Evolutionary conservation across 805 yeast genomes (phyloP).

Genomic region (Lachancea lanzarotensis): DNA sequence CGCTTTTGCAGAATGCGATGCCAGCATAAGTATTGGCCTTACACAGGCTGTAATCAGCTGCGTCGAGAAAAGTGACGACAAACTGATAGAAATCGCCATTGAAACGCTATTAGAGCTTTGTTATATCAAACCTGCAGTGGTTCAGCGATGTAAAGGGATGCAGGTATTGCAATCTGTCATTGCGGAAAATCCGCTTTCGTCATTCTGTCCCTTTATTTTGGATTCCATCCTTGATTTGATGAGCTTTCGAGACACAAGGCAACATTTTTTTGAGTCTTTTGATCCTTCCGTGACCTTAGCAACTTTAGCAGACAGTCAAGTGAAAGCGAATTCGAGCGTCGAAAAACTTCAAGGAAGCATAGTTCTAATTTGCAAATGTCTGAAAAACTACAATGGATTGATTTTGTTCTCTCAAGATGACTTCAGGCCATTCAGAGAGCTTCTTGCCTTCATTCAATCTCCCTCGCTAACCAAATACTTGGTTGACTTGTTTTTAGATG

Average conservation of each 20-base stretch:
- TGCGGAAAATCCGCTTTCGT: slow-evolving; percentile 23
- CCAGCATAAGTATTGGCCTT: slow-evolving; percentile 62
- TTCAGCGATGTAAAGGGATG: slow-evolving; percentile 43
- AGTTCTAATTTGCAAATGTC: slow-evolving; percentile 48
- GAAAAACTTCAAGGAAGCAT: slow-evolving; percentile 57
- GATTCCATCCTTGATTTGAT: slow-evolving; percentile 27
- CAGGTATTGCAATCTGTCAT: slow-evolving; percentile 33
- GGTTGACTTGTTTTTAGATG: slow-evolving; percentile 64
- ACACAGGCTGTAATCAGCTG: slow-evolving; percentile 61
- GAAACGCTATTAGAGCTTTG: slow-evolving; percentile 55
- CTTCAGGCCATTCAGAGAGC: slow-evolving; percentile 47
- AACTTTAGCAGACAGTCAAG: slow-evolving; percentile 61
- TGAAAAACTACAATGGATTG: slow-evolving; percentile 75
- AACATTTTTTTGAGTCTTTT: slow-evolving; percentile 43
- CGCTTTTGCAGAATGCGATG: slow-evolving; percentile 44
- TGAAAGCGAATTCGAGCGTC: slow-evolving; percentile 40
- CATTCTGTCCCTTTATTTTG: slow-evolving; percentile 23
- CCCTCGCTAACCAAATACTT: slow-evolving; percentile 52
- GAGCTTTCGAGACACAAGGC: slow-evolving; percentile 27
- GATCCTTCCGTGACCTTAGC: slow-evolving; percentile 60
- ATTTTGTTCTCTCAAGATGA: slow-evolving; percentile 53
- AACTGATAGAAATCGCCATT: slow-evolving; percentile 43
- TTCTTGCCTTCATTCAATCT: slow-evolving; percentile 60
- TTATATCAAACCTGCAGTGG: slow-evolving; percentile 39
- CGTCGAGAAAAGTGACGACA: slow-evolving; percentile 50